Base-by-base conservation (phyloP, 2,329 filamentous ascomycete genomes). In the Fusarium drepaniforme region DNA sequence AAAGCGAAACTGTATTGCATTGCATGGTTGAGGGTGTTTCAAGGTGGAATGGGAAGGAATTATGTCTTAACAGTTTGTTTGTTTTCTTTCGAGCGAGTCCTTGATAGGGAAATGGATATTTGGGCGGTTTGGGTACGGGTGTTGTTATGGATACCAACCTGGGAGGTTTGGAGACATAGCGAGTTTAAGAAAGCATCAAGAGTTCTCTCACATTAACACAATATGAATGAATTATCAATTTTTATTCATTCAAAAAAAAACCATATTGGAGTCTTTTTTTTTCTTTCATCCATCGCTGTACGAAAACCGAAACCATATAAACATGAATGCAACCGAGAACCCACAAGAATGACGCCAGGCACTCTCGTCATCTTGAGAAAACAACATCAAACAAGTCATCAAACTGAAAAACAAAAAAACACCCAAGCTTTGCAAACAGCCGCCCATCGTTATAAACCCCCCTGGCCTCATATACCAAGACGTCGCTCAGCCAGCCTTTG, bases 141-240 rank as follows among this genome's bases (percentile, higher is more conserved):
- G 69, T 69, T 66, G n/a, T 70, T 71, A 73, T 66, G 64, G 70
- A 75, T 75, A 75, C 73, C 72, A 53, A 44, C n/a, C 28, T 64
- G 46, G 35, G 37, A 28, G 13, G 38, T 71, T 74, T 63, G 33
- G 35, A 16, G 51, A n/a, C 51, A 57, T 9, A 57, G 51, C 51
- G 33, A 21, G 12, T 33, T 23, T 23, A 18, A 37, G 16, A 37
- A 18, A 37, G 16, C 35, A 37, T 35, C 7, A 21, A 23, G 13
- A n/a, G 25, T 35, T 35, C 33, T 35, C 33, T 5, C 33, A 8
- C 30, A 58, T 7, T 16, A 37, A 49, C 56, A 64, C 46, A 28
- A 18, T n/a, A 51, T 30, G 46, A 70, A 67, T 51, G 51, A 57
- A 58, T 67, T 56, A 51, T 25, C 25, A 64, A 66, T 46, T 44